Evolutionary conservation across 441 rosid species (phyloP), one percentile per base, ranked within the genome.

Genomic region (Macaranga tanarius): DNA sequence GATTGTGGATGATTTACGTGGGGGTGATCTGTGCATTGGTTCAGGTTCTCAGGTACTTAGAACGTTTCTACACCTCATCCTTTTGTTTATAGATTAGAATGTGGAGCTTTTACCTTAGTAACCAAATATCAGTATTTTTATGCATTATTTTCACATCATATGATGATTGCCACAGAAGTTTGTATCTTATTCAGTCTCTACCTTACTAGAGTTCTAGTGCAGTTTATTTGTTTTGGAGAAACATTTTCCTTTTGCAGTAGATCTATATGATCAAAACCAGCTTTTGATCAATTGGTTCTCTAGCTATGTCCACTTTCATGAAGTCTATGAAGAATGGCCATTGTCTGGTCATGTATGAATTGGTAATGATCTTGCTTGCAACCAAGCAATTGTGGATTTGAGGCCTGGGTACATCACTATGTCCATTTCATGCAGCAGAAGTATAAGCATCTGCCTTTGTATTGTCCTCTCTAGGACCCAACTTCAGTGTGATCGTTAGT

Each of bases 1-100:
- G 83, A 87, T 92, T 78, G 96, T 89, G 61, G 99, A 92, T 85
- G 93, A 88, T 78, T 75, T 94, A 62, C 88, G 97, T 63, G 99
- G 99, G 64, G 85, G 96, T 76, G 95, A 89, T 83, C 88, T 90
- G 9, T 83, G 81, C 80, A 89, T 94, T 47, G 97, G 99, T 77
- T 88, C 97, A 71, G 99, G 99, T 73, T 94, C 96, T 13, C 99
- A 94, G 96, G 99, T 94, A 81, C 57, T 25, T 59, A 25, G 10
- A 22, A 23, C 4, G 16, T 57, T 47, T 7, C 55, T 56, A 19
- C 10, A 64, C 42, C 9, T 25, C 45, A 22, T 69, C 22, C 34
- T 40, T 62, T 62, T 62, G 51, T 4, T 17, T 5, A 62, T 42
- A n/a, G 17, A 40, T 20, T 11, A 20, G 7, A 40, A 42, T 59